Percentiles rank a stretch among this genome's conserved stretches.
Conservation (phyloP, 2,329 filamentous ascomycete species). For the Fusarium sp. region DNA sequence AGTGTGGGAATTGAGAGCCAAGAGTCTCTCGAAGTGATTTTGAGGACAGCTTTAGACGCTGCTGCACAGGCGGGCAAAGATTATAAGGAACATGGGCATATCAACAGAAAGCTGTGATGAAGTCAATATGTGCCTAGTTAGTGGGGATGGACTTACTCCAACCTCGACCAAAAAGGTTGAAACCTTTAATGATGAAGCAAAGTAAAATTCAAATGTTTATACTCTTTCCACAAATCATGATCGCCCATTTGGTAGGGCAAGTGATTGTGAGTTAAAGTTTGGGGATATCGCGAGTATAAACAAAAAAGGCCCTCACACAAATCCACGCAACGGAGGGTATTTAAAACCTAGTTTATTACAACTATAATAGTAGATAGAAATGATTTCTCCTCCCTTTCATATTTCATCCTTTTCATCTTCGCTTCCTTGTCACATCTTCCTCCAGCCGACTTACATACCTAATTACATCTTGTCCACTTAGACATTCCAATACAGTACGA, state of each 20-base stretch:
- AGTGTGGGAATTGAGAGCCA: slow-evolving; percentile 60
- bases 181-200: neutral
- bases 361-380: neutral
- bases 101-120: neutral
- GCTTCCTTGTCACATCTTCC: neutral
- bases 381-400: no score
- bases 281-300: neutral
- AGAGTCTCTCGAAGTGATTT: slow-evolving; percentile 46
- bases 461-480: neutral
- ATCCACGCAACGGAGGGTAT: neutral
- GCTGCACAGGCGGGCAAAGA: neutral
- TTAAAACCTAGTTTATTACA: neutral
- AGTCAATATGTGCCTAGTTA: neutral
- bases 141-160: neutral
- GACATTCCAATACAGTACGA: slow-evolving; percentile 4
- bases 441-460: neutral
- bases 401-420: neutral
- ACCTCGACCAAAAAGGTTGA: neutral
- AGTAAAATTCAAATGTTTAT: neutral
- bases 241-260: neutral
- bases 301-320: neutral
- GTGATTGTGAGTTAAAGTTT: neutral
- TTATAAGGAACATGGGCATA: neutral
- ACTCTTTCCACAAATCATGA: neutral
- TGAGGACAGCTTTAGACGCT: slow-evolving; percentile 35